A percentile compares a stretch with the other conserved stretches of the same genome.
phyloP scores from a whole-genome alignment of 306 rosid species.

The Fragaria vesca region DNA sequence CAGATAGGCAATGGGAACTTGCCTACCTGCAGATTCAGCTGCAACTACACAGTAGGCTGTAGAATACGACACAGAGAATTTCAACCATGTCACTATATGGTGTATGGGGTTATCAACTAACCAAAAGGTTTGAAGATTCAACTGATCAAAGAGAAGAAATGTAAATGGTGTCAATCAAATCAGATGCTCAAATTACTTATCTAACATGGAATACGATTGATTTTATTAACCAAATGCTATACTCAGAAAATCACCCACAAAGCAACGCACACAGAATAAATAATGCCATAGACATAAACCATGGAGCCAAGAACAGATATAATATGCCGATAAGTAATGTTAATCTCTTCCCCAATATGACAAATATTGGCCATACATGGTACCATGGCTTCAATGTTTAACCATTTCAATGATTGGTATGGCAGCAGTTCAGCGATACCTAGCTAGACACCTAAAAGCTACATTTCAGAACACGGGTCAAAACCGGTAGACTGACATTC shows the following conservation, averaged over 20 bases:
- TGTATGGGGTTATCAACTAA: background rate
- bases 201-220: background rate
- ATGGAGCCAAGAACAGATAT: background rate
- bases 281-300: background rate
- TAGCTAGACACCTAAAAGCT: background rate
- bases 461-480: background rate
- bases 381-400: background rate
- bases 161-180: background rate
- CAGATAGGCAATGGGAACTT: slow-evolving; percentile 77
- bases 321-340: background rate
- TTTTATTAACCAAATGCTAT: background rate
- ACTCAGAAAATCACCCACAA: background rate
- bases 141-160: background rate
- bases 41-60: slow-evolving; percentile 93
- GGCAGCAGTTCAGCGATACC: background rate
- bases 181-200: background rate
- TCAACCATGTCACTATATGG: slow-evolving; percentile 3
- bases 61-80: slow-evolving; percentile 25
- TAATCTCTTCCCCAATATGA: background rate
- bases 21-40: slow-evolving; percentile 84
- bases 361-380: background rate
- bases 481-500: background rate
- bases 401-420: background rate
- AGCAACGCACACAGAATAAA: background rate
- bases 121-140: background rate